Evolutionary conservation across 345 rosid genomes (phyloP).

Genomic region (Populus deltoides): DNA sequence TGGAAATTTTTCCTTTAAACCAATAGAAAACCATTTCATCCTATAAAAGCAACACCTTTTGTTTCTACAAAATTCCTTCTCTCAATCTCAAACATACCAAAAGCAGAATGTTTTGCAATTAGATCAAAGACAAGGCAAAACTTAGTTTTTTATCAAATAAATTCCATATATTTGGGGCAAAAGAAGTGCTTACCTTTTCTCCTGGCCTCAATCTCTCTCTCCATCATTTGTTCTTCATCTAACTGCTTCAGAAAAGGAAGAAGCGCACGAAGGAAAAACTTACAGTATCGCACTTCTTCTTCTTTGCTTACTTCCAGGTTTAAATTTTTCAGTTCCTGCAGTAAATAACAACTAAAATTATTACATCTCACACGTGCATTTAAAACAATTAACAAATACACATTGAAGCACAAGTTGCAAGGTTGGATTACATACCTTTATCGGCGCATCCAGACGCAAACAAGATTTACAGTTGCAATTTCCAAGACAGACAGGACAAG

Average conservation of each 20-base stretch:
- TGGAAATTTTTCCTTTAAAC: too few species aligned
- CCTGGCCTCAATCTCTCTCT: conserved; percentile 48
- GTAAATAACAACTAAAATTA: neutral
- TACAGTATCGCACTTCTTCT: conserved; percentile 29
- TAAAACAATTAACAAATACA: too few species aligned
- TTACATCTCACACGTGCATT: too few species aligned
- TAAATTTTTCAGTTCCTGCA: neutral
- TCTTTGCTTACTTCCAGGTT: conserved; percentile 1
- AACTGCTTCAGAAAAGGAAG: conserved; percentile 52
- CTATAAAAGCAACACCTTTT: too few species aligned
- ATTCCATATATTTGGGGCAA: neutral
- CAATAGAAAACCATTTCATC: too few species aligned
- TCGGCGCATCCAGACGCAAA: too few species aligned
- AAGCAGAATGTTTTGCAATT: too few species aligned
- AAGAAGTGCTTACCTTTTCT: conserved; percentile 36
- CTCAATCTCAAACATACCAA: too few species aligned
- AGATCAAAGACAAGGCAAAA: neutral
- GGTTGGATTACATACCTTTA: conserved; percentile 17
- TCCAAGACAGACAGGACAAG: too few species aligned
- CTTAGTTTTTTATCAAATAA: too few species aligned
- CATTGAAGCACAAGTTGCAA: neutral
- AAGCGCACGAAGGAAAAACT: conserved; percentile 36
- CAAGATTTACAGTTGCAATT: too few species aligned
- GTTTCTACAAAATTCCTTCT: too few species aligned
- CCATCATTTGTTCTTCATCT: conserved; percentile 44